Evolutionary conservation across 371 early-diverging fungal species (phyloP), one percentile per base, ranked within the genome.

Genomic region (Batkoa obscura): DNA sequence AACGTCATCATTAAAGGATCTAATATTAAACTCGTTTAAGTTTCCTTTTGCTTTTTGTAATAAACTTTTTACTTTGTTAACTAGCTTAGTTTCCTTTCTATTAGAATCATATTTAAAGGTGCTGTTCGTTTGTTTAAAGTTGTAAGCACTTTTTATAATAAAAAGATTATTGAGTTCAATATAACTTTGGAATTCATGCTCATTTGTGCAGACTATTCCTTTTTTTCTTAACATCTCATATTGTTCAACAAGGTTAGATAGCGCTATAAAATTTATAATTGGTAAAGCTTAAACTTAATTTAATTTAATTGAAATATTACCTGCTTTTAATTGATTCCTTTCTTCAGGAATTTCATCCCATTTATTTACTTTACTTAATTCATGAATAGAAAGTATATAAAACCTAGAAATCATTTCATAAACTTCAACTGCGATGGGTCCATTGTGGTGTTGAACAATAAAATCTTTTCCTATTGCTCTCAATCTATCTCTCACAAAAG

Each of bases 381-480:
- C 68, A 58, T 88, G 87, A 8, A 79, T 62, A 50, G 80, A 83
- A 2, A 90, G 56, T 38, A 94, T 88, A 62, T 90, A 90, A 58
- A 83, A 93, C 6, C 95, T 76, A 4, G 91, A 88, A 43, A 94
- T 88, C 8, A 79, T 68, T 64, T 94, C 94, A 61, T 86, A 84
- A 0, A 77, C 70, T 12, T 68, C 60, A 0, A 92, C 77, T 0
- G 92, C 84, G 15, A 63, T 60, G 0, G 64, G 34, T 51, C 81
- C 82, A 37, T 83, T 72, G 57, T 74, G 73, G 62, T 88, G 86
- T 63, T 94, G 94, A n/a, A n/a, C n/a, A 2, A 86, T 84, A 56
- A 90, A 85, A 61, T 96, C 97, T 63, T 82, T 80, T 43, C 90
- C 71, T 46, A 94, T 87, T 1, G 88, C 76, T 13, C 95, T 73